A percentile compares a stretch with the other conserved stretches of the same genome.
These are phyloP conservation scores for Aspergillus unguis DNA, from an alignment of 2,329 filamentous ascomycete genomes.

Conservation along the genomic window DNA sequence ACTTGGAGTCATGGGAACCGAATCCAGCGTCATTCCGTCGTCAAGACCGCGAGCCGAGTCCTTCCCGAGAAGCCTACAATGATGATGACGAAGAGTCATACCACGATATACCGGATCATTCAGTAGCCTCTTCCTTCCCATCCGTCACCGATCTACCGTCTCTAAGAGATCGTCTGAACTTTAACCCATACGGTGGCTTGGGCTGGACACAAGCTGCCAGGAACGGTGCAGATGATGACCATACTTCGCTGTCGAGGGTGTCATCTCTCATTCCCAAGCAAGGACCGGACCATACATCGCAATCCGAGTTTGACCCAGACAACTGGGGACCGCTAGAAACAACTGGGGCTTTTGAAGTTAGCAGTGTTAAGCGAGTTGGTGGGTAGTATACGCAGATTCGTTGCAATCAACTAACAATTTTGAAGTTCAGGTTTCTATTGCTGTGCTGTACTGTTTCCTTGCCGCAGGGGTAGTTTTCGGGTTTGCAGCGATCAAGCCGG, in stretches of 20 bases:
- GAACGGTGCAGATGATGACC: constrained; percentile 30
- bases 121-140: constrained; percentile 34
- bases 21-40: constrained; percentile 29
- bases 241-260: constrained; percentile 19
- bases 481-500: constrained; percentile 78
- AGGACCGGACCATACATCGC: constrained; percentile 10
- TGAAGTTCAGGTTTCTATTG: constrained; percentile 65
- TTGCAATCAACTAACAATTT: constrained; percentile 13
- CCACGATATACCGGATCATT: constrained; percentile 31
- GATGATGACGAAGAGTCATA: constrained; percentile 25
- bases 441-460: constrained; percentile 70
- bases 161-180: constrained; percentile 35
- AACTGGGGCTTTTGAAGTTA: constrained; percentile 52
- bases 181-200: constrained; percentile 41
- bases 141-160: constrained; percentile 29
- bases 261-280: constrained; percentile 23
- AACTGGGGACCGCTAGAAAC: constrained; percentile 25
- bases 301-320: constrained; percentile 17
- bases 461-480: constrained; percentile 79
- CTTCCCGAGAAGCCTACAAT: constrained; percentile 19
- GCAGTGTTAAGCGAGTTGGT: constrained; percentile 52
- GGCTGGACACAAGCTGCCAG: constrained; percentile 33
- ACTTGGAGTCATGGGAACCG: constrained; percentile 44
- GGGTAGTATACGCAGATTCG: constrained; percentile 19
- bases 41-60: constrained; percentile 15